phyloP scores from a whole-genome alignment of 345 rosid species.

The Pistacia vera region DNA sequence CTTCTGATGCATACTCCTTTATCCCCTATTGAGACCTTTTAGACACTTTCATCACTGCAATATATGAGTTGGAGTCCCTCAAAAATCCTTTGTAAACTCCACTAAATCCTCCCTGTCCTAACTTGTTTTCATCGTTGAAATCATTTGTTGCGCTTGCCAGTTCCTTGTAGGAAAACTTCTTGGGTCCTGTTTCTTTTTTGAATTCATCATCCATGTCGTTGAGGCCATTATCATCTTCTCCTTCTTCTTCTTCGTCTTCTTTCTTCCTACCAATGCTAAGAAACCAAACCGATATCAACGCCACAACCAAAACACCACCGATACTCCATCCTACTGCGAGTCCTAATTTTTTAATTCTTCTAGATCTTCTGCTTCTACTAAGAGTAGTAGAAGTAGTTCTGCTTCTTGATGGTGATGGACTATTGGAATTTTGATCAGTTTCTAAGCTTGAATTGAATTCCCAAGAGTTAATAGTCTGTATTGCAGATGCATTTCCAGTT shows the following conservation, averaged over 20 bases:
- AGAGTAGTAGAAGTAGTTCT: too few relatives aligned
- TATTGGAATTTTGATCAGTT: too few relatives aligned
- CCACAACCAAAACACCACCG: too few relatives aligned
- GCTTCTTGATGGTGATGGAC: too few relatives aligned
- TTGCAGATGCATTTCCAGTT: constrained; percentile 16
- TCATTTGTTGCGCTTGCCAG: constrained; percentile 12
- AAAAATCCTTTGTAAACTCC: constrained; percentile 17
- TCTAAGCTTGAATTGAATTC: constrained; percentile 6
- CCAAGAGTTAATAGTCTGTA: constrained; percentile 26
- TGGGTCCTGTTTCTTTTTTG: neutral
- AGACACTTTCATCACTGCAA: constrained; percentile 13
- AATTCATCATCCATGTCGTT: neutral
- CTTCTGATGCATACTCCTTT: neutral
- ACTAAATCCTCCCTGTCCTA: constrained; percentile 15
- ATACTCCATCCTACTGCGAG: too few relatives aligned
- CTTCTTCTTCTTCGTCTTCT: neutral
- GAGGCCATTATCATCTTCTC: neutral
- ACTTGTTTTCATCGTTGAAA: constrained; percentile 22
- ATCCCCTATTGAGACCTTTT: neutral
- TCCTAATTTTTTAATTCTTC: neutral
- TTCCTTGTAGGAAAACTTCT: constrained; percentile 18
- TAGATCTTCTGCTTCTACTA: too few relatives aligned
- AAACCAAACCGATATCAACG: too few relatives aligned
- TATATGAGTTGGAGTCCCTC: neutral
- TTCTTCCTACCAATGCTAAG: neutral